Conservation (phyloP, 257 asterid genomes). For the Solanum appendiculatum region DNA sequence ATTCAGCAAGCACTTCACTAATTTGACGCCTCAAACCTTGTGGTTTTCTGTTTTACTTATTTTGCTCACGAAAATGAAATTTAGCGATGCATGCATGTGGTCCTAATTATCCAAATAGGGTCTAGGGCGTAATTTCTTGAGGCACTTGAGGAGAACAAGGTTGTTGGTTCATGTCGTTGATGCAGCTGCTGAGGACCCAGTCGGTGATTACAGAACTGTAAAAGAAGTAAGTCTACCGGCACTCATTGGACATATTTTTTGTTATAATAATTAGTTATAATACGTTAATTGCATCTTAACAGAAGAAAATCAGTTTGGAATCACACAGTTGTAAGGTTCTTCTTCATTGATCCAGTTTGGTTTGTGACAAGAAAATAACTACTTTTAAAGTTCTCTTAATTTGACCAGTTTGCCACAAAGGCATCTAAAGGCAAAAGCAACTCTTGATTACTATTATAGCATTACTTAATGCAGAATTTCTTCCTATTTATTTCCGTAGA, state of each 20-base stretch:
- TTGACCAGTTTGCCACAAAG: neutral
- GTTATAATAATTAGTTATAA: neutral
- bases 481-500: neutral
- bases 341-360: neutral
- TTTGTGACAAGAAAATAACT: neutral
- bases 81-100: neutral
- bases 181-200: constrained; percentile 76
- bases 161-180: constrained; percentile 89
- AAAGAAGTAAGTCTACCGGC: constrained; percentile 51
- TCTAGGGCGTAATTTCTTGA: constrained; percentile 89
- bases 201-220: constrained; percentile 79
- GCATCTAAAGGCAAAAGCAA: neutral
- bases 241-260: neutral
- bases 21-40: neutral
- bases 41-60: neutral
- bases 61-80: neutral
- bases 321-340: neutral
- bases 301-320: neutral
- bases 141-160: constrained; percentile 97
- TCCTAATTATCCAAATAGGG: constrained; percentile 35
- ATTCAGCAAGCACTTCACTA: neutral
- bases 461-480: neutral
- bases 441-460: neutral
- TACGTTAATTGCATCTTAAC: neutral
- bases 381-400: neutral